Evolutionary conservation across 805 yeast species (phyloP).

Genomic region (Pichia nakasei): DNA sequence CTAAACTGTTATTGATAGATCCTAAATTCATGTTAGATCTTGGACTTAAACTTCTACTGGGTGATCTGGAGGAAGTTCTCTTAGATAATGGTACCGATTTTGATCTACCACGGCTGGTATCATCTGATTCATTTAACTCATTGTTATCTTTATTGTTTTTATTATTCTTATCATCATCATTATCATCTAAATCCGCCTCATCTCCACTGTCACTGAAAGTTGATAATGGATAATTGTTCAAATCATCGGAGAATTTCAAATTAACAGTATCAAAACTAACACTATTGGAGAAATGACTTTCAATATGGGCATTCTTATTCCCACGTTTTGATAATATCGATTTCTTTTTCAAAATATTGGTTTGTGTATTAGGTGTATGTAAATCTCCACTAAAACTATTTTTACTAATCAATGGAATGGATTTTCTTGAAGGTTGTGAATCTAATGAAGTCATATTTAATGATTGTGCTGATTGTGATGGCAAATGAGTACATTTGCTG

Average conservation of each 20-base stretch:
- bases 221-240: constrained; percentile 10
- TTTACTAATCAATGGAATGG: background rate
- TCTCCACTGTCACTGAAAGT: constrained; percentile 15
- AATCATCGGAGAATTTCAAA: constrained; percentile 23
- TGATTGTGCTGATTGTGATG: background rate
- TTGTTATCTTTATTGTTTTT: background rate
- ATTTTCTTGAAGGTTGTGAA: background rate
- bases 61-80: constrained; percentile 6
- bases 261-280: constrained; percentile 51
- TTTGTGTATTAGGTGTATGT: background rate
- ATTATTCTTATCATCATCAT: constrained; percentile 1
- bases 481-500: constrained; percentile 3
- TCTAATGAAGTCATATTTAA: background rate
- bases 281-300: constrained; percentile 10
- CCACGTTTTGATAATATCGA: constrained; percentile 9
- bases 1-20: background rate
- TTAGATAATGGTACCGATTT: background rate
- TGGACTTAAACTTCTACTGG: constrained; percentile 18
- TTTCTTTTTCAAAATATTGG: background rate
- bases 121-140: background rate
- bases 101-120: constrained; percentile 1
- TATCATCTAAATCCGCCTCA: constrained; percentile 7
- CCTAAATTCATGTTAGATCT: background rate
- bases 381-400: background rate
- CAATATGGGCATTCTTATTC: background rate